Evolutionary conservation across 768 basidiomycete genomes (phyloP), one percentile per base, ranked within the genome.

Genomic region (Fomitopsis pulvina): DNA sequence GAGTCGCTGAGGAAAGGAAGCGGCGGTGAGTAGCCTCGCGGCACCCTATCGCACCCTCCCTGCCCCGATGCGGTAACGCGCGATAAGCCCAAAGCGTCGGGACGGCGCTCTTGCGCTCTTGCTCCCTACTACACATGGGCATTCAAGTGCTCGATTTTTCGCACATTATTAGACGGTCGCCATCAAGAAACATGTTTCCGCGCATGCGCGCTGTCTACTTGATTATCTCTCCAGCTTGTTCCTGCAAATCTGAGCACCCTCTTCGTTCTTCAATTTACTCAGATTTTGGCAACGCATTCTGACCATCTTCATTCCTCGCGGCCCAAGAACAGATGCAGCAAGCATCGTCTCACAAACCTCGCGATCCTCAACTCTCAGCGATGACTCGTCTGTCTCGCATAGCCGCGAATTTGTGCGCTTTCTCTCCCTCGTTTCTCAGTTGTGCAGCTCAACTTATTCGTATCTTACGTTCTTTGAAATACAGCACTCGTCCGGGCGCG

Each of bases 401-500:
- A 81, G 81, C 39, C 75, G 82, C 38, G 81, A 81, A n/a, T 74
- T 77, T 50, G 81, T 83, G 55, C 61, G 80, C 72, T 32, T 12
- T 5, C 56, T 79, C 69, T 51, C 74, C 16, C 71, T 68, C 54
- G 81, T 79, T 18, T 76, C 76, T 38, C n/a, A 92, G 92, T 10
- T 80, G 90, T 45, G 14, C 43, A 37, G n/a, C 25, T 32, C 18
- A 12, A 20, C 14, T 40, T 24, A n/a, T 25, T 1, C 26, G 10
- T 2, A n/a, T n/a, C 24, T 43, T 3, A 43, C n/a, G 4, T 20
- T 18, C 39, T 27, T 37, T 20, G 76, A n/a, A n/a, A n/a, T n/a
- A n/a, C 75, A 79, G 64, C 85, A 69, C 52, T 84, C 80, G 2
- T 77, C 77, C 28, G 92, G 92, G 6, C 80, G 91, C 42, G 92